Conservation (phyloP, 495 filamentous ascomycete genomes). For the Neurospora sp. region DNA sequence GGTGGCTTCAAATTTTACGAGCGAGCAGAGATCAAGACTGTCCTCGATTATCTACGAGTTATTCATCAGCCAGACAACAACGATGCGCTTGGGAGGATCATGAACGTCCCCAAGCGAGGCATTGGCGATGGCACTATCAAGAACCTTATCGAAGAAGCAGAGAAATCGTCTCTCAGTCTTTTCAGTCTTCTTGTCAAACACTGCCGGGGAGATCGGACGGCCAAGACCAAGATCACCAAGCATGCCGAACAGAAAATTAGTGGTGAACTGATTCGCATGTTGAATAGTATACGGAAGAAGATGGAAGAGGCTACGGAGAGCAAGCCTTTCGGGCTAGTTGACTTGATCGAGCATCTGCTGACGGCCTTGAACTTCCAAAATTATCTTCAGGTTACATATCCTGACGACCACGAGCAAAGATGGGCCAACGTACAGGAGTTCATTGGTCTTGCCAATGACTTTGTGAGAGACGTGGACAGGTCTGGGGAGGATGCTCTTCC, state of each 20-base stretch:
- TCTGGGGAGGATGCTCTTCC: conserved; percentile 62
- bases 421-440: conserved; percentile 95
- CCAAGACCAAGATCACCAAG: conserved; percentile 59
- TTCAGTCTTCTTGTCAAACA: conserved; percentile 65
- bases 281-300: conserved; percentile 52
- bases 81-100: conserved; percentile 74
- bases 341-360: conserved; percentile 67
- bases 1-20: conserved; percentile 89
- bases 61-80: conserved; percentile 81
- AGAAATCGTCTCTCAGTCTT: conserved; percentile 55
- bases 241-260: conserved; percentile 48
- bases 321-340: conserved; percentile 44
- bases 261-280: conserved; percentile 36
- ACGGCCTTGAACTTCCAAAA: conserved; percentile 63
- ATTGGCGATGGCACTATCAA: conserved; percentile 77
- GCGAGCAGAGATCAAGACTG: conserved; percentile 75
- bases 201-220: conserved; percentile 56
- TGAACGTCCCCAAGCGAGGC: conserved; percentile 75
- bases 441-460: conserved; percentile 64
- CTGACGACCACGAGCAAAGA: conserved; percentile 66
- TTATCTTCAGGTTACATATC: conserved; percentile 58
- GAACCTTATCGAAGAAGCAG: conserved; percentile 61
- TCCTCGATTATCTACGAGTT: conserved; percentile 83
- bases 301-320: conserved; percentile 34
- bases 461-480: conserved; percentile 37